Base-by-base conservation (phyloP, 73 alveolate genomes). In the Paramecium biaurelia region DNA sequence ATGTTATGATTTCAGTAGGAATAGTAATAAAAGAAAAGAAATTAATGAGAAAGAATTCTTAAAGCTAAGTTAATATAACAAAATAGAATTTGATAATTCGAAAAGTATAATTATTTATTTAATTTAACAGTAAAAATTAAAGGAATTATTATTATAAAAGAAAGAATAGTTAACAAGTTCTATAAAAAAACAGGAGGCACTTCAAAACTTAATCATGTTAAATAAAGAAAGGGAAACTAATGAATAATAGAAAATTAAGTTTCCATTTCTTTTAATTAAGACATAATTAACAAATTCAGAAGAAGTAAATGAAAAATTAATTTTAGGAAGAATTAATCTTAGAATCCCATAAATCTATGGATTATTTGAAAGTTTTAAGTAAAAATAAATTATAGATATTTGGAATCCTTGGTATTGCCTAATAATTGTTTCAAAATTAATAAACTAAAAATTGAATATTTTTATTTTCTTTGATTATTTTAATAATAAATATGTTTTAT, bases 1-100 rank as follows among this genome's bases (percentile, higher is more conserved):
- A 95, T 92, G 98, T 96, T 7, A 76, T 96, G 34, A 95, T 92
- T 57, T 93, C 97, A 1, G 92, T 95, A 4, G 97, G 96, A 53
- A 92, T 95, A 56, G 72, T 95, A 43, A 43, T 49, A 79, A 95
- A 94, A 47, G 72, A 79, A 4, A 79, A 79, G 37, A 72, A 72
- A 34, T 2, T 35, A 37, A 32, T 72, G 59, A 35, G 45, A 37
- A 35, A 35, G 28, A 42, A 35, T 37, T 8, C 14, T 4, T 4
- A 72, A 9, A 35, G 20, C 24, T 23, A 72, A 28, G 23, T 72
- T 7, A 72, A 32, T 26, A 2, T 72, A 10, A 72, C 59, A 35
- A 72, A 72, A n/a, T 38, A 72, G 34, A 72, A 72, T 38, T 38
- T 72, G 32, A 35, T 53, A 53, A 53, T 18, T 53, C 20, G 68